Conservation (phyloP, 164 flowering plant genomes). For the Brasenia schreberi region DNA sequence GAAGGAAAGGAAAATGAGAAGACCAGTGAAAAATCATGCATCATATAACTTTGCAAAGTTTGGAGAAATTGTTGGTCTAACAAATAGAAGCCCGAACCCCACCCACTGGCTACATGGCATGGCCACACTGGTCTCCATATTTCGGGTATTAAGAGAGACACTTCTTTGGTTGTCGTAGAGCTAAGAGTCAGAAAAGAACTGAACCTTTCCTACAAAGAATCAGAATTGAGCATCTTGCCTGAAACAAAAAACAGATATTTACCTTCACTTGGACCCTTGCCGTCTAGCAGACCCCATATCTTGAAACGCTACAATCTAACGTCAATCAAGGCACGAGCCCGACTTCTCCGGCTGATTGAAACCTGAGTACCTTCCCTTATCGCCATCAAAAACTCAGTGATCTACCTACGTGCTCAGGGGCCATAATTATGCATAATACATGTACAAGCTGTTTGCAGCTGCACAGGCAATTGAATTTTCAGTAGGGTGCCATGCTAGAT, state of each 20-base stretch:
- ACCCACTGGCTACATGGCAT: neutral
- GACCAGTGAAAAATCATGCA: neutral
- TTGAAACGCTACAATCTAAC: slow-evolving; percentile 7
- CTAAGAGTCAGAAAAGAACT: slow-evolving; percentile 30
- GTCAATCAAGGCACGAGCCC: slow-evolving; percentile 13
- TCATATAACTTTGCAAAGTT: neutral
- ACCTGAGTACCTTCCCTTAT: slow-evolving; percentile 6
- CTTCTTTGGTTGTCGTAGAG: slow-evolving; percentile 25
- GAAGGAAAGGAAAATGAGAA: neutral
- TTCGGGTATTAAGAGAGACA: neutral
- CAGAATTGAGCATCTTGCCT: slow-evolving; percentile 28
- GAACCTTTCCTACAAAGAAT: slow-evolving; percentile 29
- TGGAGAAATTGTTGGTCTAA: neutral
- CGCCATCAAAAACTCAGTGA: slow-evolving; percentile 18
- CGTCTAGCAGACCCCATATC: slow-evolving; percentile 13
- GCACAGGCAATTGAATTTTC: slow-evolving; percentile 97
- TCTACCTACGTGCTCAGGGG: slow-evolving; percentile 12
- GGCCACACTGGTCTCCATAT: neutral
- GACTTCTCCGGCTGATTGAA: neutral
- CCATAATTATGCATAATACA: slow-evolving; percentile 74
- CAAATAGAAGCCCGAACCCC: neutral
- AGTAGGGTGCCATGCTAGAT: slow-evolving; percentile 97
- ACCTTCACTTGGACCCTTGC: slow-evolving; percentile 27
- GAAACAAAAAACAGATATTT: slow-evolving; percentile 20
- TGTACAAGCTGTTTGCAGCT: slow-evolving; percentile 99